Evolutionary conservation across 1,139 yeast species (phyloP), one percentile per base, ranked within the genome.

Genomic region (Yamadazyma epiphylla): DNA sequence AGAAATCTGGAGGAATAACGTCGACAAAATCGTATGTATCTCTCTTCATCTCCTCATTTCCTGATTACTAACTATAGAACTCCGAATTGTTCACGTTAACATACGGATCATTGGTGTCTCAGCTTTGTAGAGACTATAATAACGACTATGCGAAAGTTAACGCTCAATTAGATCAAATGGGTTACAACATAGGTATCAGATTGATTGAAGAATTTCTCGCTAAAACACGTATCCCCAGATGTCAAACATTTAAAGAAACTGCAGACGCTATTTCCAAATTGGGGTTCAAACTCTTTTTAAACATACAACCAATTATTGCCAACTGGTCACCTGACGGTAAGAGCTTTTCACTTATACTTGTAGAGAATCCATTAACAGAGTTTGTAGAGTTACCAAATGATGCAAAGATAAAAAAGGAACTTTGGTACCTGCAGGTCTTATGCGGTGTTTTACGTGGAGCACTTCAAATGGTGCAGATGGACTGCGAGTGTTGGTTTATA

Each of bases 101-200:
- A 1, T 91, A 91, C 51, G 99, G 99, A 9, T 81, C 96, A 3
- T 75, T 94, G 26, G 98, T 91, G 29, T 77, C 95, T n/a, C 97
- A 91, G 52, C 64, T 91, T 32, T 88, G 96, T 51, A 77, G 80
- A 37, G 98, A 91, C 51, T 80, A 75, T 53, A 74, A 79, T 35
- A 74, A 78, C 42, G 85, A 89, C 55, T 89, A 86, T 54, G 55
- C 53, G 9, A 80, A 79, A 46, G 96, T 94, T 32, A 91, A 94
- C 55, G 68, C 68, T 32, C 94, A 89, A 52, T 65, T 94, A 29
- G 95, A 81, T 47, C 75, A 77, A 42, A 91, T 94, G 97, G 99
- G 99, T 1, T 86, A 87, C 55, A 88, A 86, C 54, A 94, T 94
- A 29, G 99, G 99, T 1, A 64, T 87, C 31, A 64, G 99, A 41